These are phyloP conservation scores for Penicillium italicum DNA, from an alignment of 2,329 filamentous ascomycete genomes.

Conservation along the genomic window DNA sequence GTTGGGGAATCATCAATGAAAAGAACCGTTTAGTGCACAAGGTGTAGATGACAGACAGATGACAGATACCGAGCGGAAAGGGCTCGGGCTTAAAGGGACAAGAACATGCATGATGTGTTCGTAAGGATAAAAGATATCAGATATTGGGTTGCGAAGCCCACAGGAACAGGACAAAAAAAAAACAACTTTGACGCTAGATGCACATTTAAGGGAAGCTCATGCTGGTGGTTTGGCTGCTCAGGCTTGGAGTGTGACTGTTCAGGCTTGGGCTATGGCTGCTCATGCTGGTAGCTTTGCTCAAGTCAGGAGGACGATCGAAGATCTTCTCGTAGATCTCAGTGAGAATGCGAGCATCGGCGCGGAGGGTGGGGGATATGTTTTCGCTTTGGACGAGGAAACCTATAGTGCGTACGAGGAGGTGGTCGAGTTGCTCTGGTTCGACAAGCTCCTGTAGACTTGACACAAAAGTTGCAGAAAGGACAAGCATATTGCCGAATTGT, in stretches of 20 bases:
- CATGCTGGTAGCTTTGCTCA: neutral
- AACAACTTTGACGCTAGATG: slow-evolving; percentile 3
- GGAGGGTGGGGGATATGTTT: slow-evolving; percentile 70
- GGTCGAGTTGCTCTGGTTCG: slow-evolving; percentile 52
- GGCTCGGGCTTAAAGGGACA: neutral
- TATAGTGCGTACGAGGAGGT: slow-evolving; percentile 70
- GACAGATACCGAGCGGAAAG: neutral
- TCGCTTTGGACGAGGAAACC: slow-evolving; percentile 67
- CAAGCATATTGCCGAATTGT: slow-evolving; percentile 94
- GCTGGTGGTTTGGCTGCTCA: slow-evolving; percentile 1
- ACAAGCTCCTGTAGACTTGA: slow-evolving; percentile 63
- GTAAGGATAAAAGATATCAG: neutral
- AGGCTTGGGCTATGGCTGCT: neutral
- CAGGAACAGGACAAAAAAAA: neutral
- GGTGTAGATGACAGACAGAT: slow-evolving; percentile 4
- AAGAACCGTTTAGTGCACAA: slow-evolving; percentile 1
- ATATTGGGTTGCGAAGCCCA: neutral
- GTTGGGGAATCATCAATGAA: slow-evolving; percentile 2
- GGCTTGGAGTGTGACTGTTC: neutral
- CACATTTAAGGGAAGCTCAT: slow-evolving; percentile 2
- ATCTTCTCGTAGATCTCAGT: slow-evolving; percentile 47
- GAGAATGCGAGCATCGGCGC: slow-evolving; percentile 71
- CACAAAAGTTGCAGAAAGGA: slow-evolving; percentile 76
- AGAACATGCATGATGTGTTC: slow-evolving; percentile 2
- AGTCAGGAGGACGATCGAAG: slow-evolving; percentile 34